A percentile compares a stretch with the other conserved stretches of the same genome.
phyloP scores from a whole-genome alignment of 139 green algal genomes.

The Picochlorum sp. region DNA sequence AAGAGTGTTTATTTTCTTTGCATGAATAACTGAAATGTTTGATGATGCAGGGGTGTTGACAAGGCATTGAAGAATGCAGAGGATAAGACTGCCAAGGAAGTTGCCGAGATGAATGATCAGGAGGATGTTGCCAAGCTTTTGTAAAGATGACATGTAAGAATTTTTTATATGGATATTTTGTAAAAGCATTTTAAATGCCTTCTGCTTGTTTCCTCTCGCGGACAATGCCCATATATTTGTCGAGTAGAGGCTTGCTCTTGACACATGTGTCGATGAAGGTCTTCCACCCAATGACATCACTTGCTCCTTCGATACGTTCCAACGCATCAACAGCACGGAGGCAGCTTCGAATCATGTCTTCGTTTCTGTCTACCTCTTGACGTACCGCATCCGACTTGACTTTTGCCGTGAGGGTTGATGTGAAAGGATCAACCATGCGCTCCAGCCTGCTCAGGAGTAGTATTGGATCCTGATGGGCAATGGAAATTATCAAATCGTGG shows the following conservation, averaged over 20 bases:
- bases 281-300: slow-evolving; percentile 45
- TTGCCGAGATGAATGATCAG: slow-evolving; percentile 94
- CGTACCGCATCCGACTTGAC: slow-evolving; percentile 92
- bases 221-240: slow-evolving; percentile 36
- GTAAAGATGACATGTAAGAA: slow-evolving; percentile 4
- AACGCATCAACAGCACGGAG: slow-evolving; percentile 75
- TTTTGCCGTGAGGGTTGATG: slow-evolving; percentile 77
- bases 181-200: slow-evolving; percentile 6
- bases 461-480: slow-evolving; percentile 49
- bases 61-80: slow-evolving; percentile 69
- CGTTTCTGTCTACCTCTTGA: slow-evolving; percentile 95
- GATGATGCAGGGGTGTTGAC: slow-evolving; percentile 51
- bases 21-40: background rate
- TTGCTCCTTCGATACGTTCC: slow-evolving; percentile 42
- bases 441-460: slow-evolving; percentile 47
- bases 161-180: slow-evolving; percentile 3
- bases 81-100: slow-evolving; percentile 88
- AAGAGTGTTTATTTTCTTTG: too few relatives aligned
- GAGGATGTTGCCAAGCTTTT: slow-evolving; percentile 61
- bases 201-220: slow-evolving; percentile 45
- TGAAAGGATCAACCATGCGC: slow-evolving; percentile 67
- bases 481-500: slow-evolving; percentile 70
- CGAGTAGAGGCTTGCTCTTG: slow-evolving; percentile 24
- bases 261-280: slow-evolving; percentile 48
- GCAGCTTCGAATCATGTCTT: slow-evolving; percentile 88